Evolutionary conservation across 2,329 filamentous ascomycete species (phyloP), one percentile per base, ranked within the genome.

Genomic region (Exophiala sideris): DNA sequence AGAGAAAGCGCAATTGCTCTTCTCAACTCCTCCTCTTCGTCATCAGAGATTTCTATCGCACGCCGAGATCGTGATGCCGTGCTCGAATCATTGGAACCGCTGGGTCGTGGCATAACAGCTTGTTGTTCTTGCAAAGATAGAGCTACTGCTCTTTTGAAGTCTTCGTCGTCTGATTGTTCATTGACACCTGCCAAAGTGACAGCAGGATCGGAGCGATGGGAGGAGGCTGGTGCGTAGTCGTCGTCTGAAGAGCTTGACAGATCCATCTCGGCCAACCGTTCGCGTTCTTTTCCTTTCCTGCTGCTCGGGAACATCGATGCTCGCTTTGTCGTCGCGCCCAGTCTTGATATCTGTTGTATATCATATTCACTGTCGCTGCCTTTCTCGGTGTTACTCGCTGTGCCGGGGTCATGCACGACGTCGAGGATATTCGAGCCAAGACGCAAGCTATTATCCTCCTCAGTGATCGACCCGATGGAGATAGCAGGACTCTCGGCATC

Each of bases 131-230:
- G 57, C 11, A 70, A 45, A 7, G 66, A 68, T 29, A 69, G 45
- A 1, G 59, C 61, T 50, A 68, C 67, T 5, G 67, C 67, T 38
- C 44, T 45, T 45, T 57, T 68, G 10, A 74, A 54, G 8, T 71
- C 68, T 40, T 72, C 70, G 33, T 73, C 71, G 0, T 66, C 60
- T 18, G 51, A 46, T 6, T 45, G 46, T 18, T 41, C 34, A 34
- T 56, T 36, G 7, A 21, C 44, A 32, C 50, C 47, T n/a, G n/a
- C 38, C 24, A 14, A 33, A 20, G 11, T 38, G 35, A 38, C 10
- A 9, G 35, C 35, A 12, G 11, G 10, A 16, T 16, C 35, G 35
- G 10, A 38, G 35, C 10, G 35, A 10, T 8, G 41, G 8, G 11
- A 12, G 6, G 24, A 29, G 24, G 2, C 7, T 3, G 24, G 5